Base-by-base conservation (phyloP, 768 basidiomycete species). In the Auriculariales sp. region DNA sequence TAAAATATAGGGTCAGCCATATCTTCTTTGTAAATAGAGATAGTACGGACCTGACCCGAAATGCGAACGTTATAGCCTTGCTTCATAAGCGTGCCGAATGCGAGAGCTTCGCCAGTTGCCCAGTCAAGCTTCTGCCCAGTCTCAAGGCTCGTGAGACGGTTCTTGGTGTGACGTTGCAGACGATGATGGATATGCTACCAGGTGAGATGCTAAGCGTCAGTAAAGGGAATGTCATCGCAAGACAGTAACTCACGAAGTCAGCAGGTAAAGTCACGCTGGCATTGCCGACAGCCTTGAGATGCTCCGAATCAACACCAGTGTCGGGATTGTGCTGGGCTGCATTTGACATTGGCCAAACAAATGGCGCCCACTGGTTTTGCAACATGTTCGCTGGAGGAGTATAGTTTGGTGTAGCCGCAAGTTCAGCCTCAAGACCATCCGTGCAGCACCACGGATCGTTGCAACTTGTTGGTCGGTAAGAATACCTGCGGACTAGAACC, bases 21-120 rank as follows among this genome's bases (percentile, higher is more conserved):
- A n/a, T n/a, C n/a, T n/a, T n/a, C n/a, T n/a, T n/a, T n/a, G n/a
- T n/a, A n/a, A n/a, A n/a, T n/a, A n/a, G n/a, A n/a, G n/a, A 59
- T 95, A n/a, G n/a, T n/a, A n/a, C n/a, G n/a, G n/a, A n/a, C 92
- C 62, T 95, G 92, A 5, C 92, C 92, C 2, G 89, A 91, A 28
- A 95, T 87, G 14, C 91, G 77, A 7, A 95, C 73, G 58, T 93
- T 84, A 54, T 70, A 78, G 1, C 88, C 88, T 48, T 89, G 83
- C 2, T 77, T 65, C 79, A 94, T 76, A 29, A 94, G 70, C 1
- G 87, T 79, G 0, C 92, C 92, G 57, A 92, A 88, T 0, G 92
- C 91, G 62, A 95, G 64, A 0, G 88, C 88, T 70, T 95, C 92
- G 3, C 88, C 91, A 35, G 86, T 88, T 0, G 87, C 86, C 74